phyloP scores from a whole-genome alignment of 1,284 basidiomycete genomes.

The Retiboletus flavoniger region DNA sequence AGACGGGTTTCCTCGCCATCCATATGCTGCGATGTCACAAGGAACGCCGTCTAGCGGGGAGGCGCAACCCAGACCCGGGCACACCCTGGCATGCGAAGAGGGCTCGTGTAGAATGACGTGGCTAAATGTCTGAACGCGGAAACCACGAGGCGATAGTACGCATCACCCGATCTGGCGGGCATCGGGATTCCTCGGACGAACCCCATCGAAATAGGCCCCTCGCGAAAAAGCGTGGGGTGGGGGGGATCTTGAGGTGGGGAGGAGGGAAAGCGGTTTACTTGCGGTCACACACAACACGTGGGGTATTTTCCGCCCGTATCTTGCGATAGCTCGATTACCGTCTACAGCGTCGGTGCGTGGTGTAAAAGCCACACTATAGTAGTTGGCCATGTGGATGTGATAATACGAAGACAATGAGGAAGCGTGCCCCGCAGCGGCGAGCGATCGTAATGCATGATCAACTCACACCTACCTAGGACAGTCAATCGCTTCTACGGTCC shows the following conservation, averaged over 20 bases:
- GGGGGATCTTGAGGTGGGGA: not conserved
- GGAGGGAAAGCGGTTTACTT: not conserved
- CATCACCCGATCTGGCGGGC: constrained; percentile 3
- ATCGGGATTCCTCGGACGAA: constrained; percentile 23
- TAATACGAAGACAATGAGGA: constrained; percentile 23
- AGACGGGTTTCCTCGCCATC: not conserved
- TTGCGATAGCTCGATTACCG: constrained; percentile 10
- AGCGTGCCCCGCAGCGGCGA: constrained; percentile 13
- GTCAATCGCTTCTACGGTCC: constrained; percentile 16
- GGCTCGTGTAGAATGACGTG: constrained; percentile 6
- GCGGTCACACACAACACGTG: constrained; percentile 17
- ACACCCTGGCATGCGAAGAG: not conserved
- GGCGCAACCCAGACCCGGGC: not conserved
- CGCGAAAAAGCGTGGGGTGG: constrained; percentile 1
- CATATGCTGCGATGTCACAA: not conserved
- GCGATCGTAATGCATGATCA: constrained; percentile 14
- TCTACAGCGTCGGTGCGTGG: not conserved
- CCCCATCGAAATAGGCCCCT: not conserved
- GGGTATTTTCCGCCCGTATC: constrained; percentile 1
- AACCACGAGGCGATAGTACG: constrained; percentile 23
- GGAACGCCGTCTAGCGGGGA: not conserved
- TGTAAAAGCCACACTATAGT: constrained; percentile 3
- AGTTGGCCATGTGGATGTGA: not conserved
- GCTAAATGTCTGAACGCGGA: constrained; percentile 15
- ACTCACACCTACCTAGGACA: constrained; percentile 10